Evolutionary conservation across 331 rosid species (phyloP).

Genomic region (Ulmus americana): DNA sequence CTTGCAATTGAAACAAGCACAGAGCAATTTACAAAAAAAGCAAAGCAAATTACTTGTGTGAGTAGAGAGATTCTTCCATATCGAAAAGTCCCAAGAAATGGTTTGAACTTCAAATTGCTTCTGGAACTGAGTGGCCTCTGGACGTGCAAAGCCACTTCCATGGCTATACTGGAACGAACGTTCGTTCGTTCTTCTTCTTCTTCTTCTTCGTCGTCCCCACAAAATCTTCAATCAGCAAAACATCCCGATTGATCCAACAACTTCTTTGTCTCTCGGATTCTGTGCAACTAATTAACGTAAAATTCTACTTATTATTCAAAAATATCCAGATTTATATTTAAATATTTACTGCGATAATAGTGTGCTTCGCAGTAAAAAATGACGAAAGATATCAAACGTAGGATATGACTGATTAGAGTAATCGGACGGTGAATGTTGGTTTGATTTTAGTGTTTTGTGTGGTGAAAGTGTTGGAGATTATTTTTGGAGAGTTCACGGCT

Average conservation of each 20-base stretch:
- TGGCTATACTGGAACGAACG: constrained; percentile 10
- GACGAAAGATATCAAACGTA: not conserved
- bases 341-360: not conserved
- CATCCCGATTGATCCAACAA: constrained; percentile 21
- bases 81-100: constrained; percentile 38
- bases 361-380: not conserved
- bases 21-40: not conserved
- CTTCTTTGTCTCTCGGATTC: not conserved
- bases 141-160: constrained; percentile 50
- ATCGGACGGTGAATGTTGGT: constrained; percentile 16
- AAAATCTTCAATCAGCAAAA: constrained; percentile 10
- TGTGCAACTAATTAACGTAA: constrained; percentile 7
- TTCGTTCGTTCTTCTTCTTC: not conserved
- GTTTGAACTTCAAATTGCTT: constrained; percentile 34
- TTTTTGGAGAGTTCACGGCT: not conserved
- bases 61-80: constrained; percentile 25
- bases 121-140: constrained; percentile 37
- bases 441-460: not conserved
- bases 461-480: not conserved
- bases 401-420: not conserved
- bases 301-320: not conserved
- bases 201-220: constrained; percentile 9
- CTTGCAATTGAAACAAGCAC: not conserved
- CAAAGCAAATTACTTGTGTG: constrained; percentile 22
- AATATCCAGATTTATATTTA: not conserved